These are phyloP conservation scores for Termitomyces sp. DNA, from an alignment of 768 basidiomycete genomes.

Conservation along the genomic window DNA sequence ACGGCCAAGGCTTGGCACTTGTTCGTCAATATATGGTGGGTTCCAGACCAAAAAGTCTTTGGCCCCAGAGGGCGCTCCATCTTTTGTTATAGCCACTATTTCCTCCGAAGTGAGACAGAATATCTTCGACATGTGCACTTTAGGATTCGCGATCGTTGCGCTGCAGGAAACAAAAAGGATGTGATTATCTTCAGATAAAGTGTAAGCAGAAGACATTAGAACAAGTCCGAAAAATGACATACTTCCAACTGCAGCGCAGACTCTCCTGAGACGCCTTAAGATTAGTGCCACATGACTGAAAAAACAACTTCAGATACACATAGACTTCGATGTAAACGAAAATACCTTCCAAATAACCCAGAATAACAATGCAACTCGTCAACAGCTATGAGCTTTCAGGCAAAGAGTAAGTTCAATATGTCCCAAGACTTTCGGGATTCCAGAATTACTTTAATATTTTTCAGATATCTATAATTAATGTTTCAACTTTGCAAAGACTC, in stretches of 20 bases:
- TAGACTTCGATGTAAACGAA: background rate
- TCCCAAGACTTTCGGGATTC: background rate
- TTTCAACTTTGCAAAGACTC: background rate
- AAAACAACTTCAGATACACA: background rate
- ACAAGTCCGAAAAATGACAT: conserved; percentile 19
- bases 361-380: conserved; percentile 89
- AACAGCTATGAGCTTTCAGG: conserved; percentile 57
- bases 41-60: conserved; percentile 85
- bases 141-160: conserved; percentile 79
- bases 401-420: background rate
- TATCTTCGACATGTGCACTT: conserved; percentile 68
- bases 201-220: background rate
- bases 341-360: conserved; percentile 72
- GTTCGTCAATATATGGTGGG: conserved; percentile 51
- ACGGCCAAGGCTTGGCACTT: conserved; percentile 49
- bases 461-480: conserved; percentile 53
- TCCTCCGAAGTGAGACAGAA: conserved; percentile 62
- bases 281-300: conserved; percentile 77
- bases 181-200: conserved; percentile 38
- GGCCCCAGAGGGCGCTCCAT: conserved; percentile 76
- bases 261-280: conserved; percentile 67
- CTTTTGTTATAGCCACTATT: conserved; percentile 65
- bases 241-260: conserved; percentile 79
- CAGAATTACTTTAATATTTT: conserved; percentile 50
- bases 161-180: conserved; percentile 79